Evolutionary conservation across 345 rosid species (phyloP).

Genomic region (Hirschfeldia incana): DNA sequence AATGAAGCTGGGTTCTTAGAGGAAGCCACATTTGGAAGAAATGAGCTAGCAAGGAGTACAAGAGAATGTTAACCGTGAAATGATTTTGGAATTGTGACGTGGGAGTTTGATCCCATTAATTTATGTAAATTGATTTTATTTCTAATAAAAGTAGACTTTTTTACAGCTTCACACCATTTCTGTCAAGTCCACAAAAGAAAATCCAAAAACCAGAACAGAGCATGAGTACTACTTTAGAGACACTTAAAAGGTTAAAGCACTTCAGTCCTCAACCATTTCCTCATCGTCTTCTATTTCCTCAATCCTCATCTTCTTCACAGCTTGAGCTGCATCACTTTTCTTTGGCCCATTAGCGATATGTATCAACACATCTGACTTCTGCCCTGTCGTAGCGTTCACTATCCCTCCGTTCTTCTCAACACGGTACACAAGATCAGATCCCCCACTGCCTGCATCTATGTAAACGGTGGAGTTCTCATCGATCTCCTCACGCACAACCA

Average conservation of each 20-base stretch:
- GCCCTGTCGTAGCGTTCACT: conserved; percentile 71
- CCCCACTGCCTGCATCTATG: conserved; percentile 58
- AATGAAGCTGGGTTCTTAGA: no score
- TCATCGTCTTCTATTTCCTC: conserved; percentile 68
- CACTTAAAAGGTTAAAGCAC: background rate
- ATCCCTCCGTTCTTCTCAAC: conserved; percentile 81
- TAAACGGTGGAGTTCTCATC: conserved; percentile 85
- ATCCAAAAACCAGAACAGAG: conserved; percentile 13
- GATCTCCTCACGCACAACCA: conserved; percentile 81
- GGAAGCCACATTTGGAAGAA: no score
- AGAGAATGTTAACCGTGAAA: no score
- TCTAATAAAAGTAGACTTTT: background rate
- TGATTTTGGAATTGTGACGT: no score
- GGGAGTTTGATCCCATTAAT: background rate
- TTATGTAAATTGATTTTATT: background rate
- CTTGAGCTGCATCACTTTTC: conserved; percentile 63
- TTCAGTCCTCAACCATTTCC: conserved; percentile 45
- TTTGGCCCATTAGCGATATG: conserved; percentile 49
- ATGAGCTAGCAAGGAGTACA: no score
- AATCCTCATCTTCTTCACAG: conserved; percentile 90
- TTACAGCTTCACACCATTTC: conserved; percentile 3
- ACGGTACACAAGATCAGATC: conserved; percentile 48
- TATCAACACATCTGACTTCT: conserved; percentile 68
- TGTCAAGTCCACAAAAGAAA: background rate
- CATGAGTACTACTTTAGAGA: background rate